Evolutionary conservation across 1,284 basidiomycete genomes (phyloP), one percentile per base, ranked within the genome.

Genomic region (Ganoderma lingzhi): DNA sequence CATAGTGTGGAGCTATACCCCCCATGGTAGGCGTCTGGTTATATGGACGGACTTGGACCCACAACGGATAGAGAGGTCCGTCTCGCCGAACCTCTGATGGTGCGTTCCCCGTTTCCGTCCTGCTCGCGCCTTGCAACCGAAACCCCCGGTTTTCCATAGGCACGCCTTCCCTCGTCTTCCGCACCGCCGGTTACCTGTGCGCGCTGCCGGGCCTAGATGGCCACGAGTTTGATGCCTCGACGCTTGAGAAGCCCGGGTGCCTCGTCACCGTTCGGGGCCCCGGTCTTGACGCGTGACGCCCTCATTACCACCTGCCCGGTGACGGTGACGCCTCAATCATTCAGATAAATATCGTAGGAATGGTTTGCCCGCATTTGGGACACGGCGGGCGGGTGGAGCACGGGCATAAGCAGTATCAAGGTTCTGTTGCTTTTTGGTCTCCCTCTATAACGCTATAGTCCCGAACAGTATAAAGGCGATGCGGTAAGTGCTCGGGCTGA

Each of bases 31-130:
- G 53, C 32, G 14, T 32, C 53, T 32, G 63, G 58, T n/a, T 19
- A 44, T 48, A 60, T 62, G 60, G 51, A 45, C 39, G 55, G 6
- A 56, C 37, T 53, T 66, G 70, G 70, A 71, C 66, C 70, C 62
- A 71, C 70, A 71, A 68, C 66, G 62, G 70, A 66, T 44, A 23
- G 56, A 62, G 39, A 39, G 64, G 51, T 66, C 66, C 66, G 63
- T 56, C 19, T 15, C 6, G 23, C 58, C 66, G 63, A 58, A 60
- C 8, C 48, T 62, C 51, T 32, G 48, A 56, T 39, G 44, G 60
- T 63, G 23, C 30, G 51, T 37, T 32, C 62, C 65, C 48, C 53
- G 41, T 55, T 51, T 48, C 69, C 55, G 56, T 65, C 42, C 28
- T 28, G 35, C 14, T 44, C 17, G 28, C 48, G 48, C 60, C 19